Conservation (phyloP, 352 stramenopile species). For the Phytophthora megakarya region DNA sequence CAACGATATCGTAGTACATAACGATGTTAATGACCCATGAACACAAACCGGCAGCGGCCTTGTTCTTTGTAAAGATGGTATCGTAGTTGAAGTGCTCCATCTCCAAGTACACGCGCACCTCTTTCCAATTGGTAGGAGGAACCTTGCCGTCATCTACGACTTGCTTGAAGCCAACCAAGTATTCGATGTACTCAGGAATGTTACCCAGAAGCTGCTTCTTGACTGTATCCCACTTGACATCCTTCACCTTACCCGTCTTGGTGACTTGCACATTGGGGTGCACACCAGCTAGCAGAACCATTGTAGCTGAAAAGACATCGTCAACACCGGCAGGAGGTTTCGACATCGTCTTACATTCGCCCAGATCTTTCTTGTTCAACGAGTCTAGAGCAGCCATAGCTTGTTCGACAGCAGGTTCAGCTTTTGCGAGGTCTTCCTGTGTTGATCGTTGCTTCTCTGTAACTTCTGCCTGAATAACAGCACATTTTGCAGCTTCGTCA, state of each 20-base stretch:
- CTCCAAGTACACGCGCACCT: constrained; percentile 93
- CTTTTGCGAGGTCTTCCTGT: constrained; percentile 92
- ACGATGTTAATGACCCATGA: constrained; percentile 97
- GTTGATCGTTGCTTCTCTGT: constrained; percentile 92
- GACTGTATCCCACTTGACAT: constrained; percentile 94
- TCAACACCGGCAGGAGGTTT: constrained; percentile 94
- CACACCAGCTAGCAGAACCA: constrained; percentile 94
- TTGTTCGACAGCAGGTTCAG: constrained; percentile 93
- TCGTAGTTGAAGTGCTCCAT: constrained; percentile 96
- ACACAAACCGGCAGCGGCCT: constrained; percentile 92
- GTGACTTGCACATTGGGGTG: constrained; percentile 93
- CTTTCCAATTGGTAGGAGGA: constrained; percentile 92
- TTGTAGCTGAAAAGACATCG: constrained; percentile 94
- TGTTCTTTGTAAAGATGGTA: constrained; percentile 95
- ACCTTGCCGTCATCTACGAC: constrained; percentile 94
- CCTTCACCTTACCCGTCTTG: constrained; percentile 96
- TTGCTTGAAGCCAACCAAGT: constrained; percentile 93
- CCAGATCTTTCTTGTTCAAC: constrained; percentile 96
- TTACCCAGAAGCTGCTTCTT: constrained; percentile 96
- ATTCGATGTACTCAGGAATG: constrained; percentile 96
- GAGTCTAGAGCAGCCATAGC: constrained; percentile 97
- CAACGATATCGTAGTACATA: constrained; percentile 96
- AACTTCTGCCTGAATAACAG: constrained; percentile 94
- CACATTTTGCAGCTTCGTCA: constrained; percentile 92
- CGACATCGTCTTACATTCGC: constrained; percentile 96